Evolutionary conservation across 2,329 filamentous ascomycete species (phyloP).

Genomic region (Talaromyces piceae): DNA sequence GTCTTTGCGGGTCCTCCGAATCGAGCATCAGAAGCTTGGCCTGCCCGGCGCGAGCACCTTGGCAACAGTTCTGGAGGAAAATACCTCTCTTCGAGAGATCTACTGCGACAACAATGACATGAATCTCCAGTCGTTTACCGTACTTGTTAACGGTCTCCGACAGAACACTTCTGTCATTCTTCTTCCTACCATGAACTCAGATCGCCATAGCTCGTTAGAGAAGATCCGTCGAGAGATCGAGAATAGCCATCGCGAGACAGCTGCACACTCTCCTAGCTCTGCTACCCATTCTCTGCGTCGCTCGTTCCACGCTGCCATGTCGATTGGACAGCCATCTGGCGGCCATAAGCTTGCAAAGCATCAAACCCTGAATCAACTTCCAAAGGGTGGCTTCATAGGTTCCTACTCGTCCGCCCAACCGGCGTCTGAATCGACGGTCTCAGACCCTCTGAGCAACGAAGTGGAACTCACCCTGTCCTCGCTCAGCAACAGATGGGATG

Average conservation of each 20-base stretch:
- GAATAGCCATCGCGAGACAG: slow-evolving; percentile 38
- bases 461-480: slow-evolving; percentile 35
- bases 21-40: slow-evolving; percentile 62
- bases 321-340: slow-evolving; percentile 21
- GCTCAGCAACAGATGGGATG: slow-evolving; percentile 40
- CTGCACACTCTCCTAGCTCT: slow-evolving; percentile 21
- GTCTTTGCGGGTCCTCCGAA: slow-evolving; percentile 53
- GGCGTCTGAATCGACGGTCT: slow-evolving; percentile 16
- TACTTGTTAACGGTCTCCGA: slow-evolving; percentile 60
- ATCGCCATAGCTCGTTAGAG: slow-evolving; percentile 55
- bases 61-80: slow-evolving; percentile 60
- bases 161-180: slow-evolving; percentile 56
- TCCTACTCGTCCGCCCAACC: slow-evolving; percentile 1
- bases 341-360: slow-evolving; percentile 28
- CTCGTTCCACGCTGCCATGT: slow-evolving; percentile 35
- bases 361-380: slow-evolving; percentile 8
- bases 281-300: slow-evolving; percentile 36
- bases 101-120: slow-evolving; percentile 67
- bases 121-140: slow-evolving; percentile 62
- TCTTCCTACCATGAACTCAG: slow-evolving; percentile 56
- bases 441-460: slow-evolving; percentile 28
- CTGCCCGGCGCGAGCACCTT: slow-evolving; percentile 62
- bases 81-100: slow-evolving; percentile 55
- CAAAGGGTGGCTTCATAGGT: slow-evolving; percentile 8
- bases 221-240: slow-evolving; percentile 51